Percentiles rank a stretch among this genome's conserved stretches.
Conservation (phyloP, 768 basidiomycete species). For the Chlorophyllum brunneum region DNA sequence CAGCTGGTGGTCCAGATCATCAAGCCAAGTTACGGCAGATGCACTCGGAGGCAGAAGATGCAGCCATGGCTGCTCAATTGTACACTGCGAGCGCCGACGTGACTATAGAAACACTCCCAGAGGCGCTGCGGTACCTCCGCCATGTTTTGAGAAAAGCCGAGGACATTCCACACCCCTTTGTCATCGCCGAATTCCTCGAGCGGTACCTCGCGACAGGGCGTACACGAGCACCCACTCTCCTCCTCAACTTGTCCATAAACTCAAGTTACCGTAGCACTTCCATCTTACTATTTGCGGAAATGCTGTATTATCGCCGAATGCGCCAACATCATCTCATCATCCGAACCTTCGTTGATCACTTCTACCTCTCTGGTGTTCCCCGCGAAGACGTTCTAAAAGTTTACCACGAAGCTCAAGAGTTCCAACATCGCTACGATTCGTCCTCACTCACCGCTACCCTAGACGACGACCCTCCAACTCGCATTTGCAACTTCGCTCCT, state of each 20-base stretch:
- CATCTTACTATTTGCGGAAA: slow-evolving; percentile 37
- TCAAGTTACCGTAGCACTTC: slow-evolving; percentile 17
- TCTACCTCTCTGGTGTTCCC: slow-evolving; percentile 53
- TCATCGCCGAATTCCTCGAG: slow-evolving; percentile 31
- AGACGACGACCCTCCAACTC: slow-evolving; percentile 5
- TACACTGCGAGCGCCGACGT: not conserved
- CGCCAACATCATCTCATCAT: slow-evolving; percentile 30
- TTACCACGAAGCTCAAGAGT: slow-evolving; percentile 14
- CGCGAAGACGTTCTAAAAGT: slow-evolving; percentile 25
- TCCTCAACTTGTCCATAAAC: slow-evolving; percentile 29
- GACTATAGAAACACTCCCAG: not conserved
- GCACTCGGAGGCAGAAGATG: not conserved
- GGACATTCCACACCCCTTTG: slow-evolving; percentile 22
- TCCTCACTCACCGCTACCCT: slow-evolving; percentile 5
- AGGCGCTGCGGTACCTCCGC: slow-evolving; percentile 22
- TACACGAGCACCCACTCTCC: slow-evolving; percentile 26
- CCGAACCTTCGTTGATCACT: slow-evolving; percentile 45
- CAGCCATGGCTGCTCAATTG: not conserved
- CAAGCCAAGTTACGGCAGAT: not conserved
- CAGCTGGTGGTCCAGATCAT: not conserved
- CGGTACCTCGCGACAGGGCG: slow-evolving; percentile 31
- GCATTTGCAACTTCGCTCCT: slow-evolving; percentile 12
- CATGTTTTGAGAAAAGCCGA: slow-evolving; percentile 12
- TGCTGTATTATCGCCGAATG: slow-evolving; percentile 35
- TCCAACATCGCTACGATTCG: slow-evolving; percentile 7